Evolutionary conservation across 2,329 filamentous ascomycete species (phyloP), one percentile per base, ranked within the genome.

Genomic region (Arthroderma sp.): DNA sequence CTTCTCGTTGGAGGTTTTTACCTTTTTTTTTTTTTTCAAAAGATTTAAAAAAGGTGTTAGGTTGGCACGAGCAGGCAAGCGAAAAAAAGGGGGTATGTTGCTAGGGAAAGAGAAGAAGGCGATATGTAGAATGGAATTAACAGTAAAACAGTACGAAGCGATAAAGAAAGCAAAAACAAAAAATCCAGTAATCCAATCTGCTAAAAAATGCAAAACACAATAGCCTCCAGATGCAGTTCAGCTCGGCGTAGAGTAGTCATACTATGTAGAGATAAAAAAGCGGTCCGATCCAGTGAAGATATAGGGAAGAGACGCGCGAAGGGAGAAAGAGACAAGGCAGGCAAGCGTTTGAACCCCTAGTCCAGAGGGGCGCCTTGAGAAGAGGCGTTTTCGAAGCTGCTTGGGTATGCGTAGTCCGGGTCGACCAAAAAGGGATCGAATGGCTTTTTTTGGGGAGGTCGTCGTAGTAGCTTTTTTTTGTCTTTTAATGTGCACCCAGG

Each of bases 141-240:
- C 43, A 49, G 43, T 49, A 33, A 35, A 51, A 28, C 47, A 51
- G 25, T 25, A 47, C 39, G 25, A 31, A 7, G 23, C n/a, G 33
- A 33, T 33, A 15, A 23, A 25, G 21, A 43, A 43, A 49, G 11
- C 4, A n/a, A 31, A 17, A 31, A 51, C 5, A 23, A 31, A 13
- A 9, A 35, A 51, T 25, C 7, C 23, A 35, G 28, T n/a, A 51
- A 51, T 31, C 47, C 47, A 51, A 51, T 51, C 47, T 51, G 47
- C 47, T 51, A 33, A 33, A 51, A 51, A 51, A 51, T 51, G 47
- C 47, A 51, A 51, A 55, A 44, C 54, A 55, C 33, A 33, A 55
- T 55, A 55, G 54, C 54, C 54, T 55, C 54, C 54, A 55, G 21
- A 55, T 55, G 54, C 54, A 44, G 54, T 37, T 38, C 33, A 39